Evolutionary conservation across 108 stramenopile genomes (phyloP), one percentile per base, ranked within the genome.

Genomic region (Nitzschia sp.): DNA sequence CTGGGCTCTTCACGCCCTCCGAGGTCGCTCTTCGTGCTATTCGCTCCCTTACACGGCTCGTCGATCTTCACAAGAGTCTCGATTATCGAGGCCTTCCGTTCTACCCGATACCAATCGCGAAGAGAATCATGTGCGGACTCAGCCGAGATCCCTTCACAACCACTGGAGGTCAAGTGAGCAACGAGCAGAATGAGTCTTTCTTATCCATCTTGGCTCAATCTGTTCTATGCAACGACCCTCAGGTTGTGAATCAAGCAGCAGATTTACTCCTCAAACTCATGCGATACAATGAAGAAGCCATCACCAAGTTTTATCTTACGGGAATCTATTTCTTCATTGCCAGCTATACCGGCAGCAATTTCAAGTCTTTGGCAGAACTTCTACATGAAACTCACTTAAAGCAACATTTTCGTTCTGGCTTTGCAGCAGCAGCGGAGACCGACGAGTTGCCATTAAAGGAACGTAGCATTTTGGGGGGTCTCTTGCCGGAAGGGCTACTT

Each of bases 41-140:
- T 30, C 66, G 73, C 6, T 78, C 83, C 25, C 67, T 92, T 26
- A 67, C 77, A 15, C 34, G 81, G 31, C 80, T 92, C n/a, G 80
- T 87, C 3, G 82, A 80, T 28, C 51, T 87, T 27, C 91, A 92
- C 74, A 68, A 61, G 38, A 87, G 85, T 35, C 31, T 87, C 0
- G 87, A 92, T 55, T 72, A 59, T 17, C 63, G 80, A 61, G 87
- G 91, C 25, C 70, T 89, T 30, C 91, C 91, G 1, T 92, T 87
- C 69, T 84, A 82, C 38, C 91, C 91, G 19, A 88, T 89, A 4
- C 87, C 91, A 28, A 77, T 81, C n/a, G 85, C 87, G 6, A 92
- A 92, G 74, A 71, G 81, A 51, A 65, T 92, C 1, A 75, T 90
- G n/a, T 86, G 82, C 60, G 86, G 80, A 15, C 67, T 72, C 17